phyloP scores from a whole-genome alignment of 495 filamentous ascomycete species.

The Peziza echinospora region DNA sequence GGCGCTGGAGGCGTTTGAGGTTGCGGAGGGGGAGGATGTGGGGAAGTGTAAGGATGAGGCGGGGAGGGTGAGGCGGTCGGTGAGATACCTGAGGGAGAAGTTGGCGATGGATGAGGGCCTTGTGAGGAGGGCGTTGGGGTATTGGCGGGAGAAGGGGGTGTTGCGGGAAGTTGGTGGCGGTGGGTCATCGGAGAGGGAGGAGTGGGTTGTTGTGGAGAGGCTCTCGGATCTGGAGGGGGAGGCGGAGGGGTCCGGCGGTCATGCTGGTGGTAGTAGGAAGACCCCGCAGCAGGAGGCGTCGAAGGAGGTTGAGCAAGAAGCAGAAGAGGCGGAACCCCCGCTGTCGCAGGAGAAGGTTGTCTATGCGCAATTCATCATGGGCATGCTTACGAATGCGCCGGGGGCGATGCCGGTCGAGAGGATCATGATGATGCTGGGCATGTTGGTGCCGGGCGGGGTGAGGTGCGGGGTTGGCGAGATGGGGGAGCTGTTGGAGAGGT shows the following conservation, averaged over 20 bases:
- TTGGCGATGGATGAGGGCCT: constrained; percentile 60
- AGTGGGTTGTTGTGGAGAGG: neutral
- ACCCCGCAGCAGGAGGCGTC: constrained; percentile 29
- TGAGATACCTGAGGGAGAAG: constrained; percentile 36
- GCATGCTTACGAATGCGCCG: constrained; percentile 65
- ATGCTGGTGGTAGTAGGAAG: too few species aligned
- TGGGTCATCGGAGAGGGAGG: neutral
- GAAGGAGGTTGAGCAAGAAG: constrained; percentile 18
- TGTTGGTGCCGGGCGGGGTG: constrained; percentile 71
- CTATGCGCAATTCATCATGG: constrained; percentile 76
- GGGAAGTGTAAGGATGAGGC: neutral
- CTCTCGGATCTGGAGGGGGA: neutral
- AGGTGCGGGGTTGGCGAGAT: constrained; percentile 40
- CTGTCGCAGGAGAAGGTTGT: constrained; percentile 52
- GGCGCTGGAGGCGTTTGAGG: constrained; percentile 69
- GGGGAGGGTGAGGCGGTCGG: constrained; percentile 22
- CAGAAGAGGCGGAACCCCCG: constrained; percentile 29
- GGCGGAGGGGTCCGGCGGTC: neutral
- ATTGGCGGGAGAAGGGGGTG: constrained; percentile 68
- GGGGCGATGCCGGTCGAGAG: constrained; percentile 56
- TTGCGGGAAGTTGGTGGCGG: constrained; percentile 31
- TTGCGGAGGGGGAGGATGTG: constrained; percentile 16
- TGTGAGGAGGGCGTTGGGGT: constrained; percentile 53
- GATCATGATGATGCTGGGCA: constrained; percentile 83
- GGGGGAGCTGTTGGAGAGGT: constrained; percentile 34